Evolutionary conservation across 2,329 filamentous ascomycete genomes (phyloP).

Genomic region (Colletotrichum lini): DNA sequence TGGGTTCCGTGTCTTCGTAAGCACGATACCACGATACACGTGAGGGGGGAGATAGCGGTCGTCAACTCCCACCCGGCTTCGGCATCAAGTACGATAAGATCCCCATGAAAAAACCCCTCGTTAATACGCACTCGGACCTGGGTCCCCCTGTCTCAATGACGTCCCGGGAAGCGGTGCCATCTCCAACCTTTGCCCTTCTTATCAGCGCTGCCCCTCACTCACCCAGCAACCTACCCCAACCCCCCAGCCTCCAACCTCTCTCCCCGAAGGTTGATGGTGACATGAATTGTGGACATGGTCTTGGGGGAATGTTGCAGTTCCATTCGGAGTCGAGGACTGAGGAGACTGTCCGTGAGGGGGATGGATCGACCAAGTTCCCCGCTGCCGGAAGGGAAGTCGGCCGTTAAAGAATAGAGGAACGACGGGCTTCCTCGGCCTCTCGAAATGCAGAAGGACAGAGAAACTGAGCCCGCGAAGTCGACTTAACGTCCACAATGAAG

Average conservation of each 20-base stretch:
- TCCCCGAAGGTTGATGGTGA: constrained; percentile 19
- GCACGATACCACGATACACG: background rate
- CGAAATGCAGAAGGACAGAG: background rate
- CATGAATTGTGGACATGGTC: constrained; percentile 39
- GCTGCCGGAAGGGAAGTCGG: background rate
- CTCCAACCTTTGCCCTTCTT: constrained; percentile 24
- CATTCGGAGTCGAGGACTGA: constrained; percentile 26
- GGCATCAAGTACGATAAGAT: constrained; percentile 1
- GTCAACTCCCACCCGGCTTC: background rate
- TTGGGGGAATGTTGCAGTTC: constrained; percentile 37
- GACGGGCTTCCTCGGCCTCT: constrained; percentile 3
- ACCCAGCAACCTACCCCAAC: constrained; percentile 3
- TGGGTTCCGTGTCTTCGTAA: background rate
- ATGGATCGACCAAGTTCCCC: constrained; percentile 24
- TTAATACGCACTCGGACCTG: background rate
- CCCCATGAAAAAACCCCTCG: background rate
- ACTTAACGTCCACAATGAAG: constrained; percentile 22
- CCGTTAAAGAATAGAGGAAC: constrained; percentile 18
- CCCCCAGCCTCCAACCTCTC: constrained; percentile 9
- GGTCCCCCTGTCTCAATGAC: constrained; percentile 13
- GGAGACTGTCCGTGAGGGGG: constrained; percentile 3
- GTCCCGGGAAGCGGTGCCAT: constrained; percentile 22
- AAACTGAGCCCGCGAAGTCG: background rate
- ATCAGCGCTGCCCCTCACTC: constrained; percentile 34
- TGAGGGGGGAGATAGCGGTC: background rate